Percentiles rank a stretch among this genome's conserved stretches.
Evolutionary conservation across 371 early-diverging fungal genomes (phyloP).

Genomic region (Lichtheimia ornata): DNA sequence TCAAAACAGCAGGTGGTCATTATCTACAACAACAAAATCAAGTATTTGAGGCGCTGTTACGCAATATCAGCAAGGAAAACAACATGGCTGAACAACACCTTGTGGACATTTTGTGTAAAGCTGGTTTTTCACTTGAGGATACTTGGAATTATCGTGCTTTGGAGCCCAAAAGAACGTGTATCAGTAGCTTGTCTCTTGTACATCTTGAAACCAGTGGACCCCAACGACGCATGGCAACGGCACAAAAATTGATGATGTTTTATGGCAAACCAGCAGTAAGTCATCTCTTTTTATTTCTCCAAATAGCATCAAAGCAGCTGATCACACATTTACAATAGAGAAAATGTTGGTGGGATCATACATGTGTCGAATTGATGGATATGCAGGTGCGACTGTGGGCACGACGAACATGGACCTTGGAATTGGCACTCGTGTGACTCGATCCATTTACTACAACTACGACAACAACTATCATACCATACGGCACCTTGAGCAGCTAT

Average conservation of each 20-base stretch:
- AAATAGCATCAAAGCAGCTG: background rate
- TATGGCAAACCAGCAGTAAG: constrained; percentile 85
- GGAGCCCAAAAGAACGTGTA: constrained; percentile 67
- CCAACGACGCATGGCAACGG: constrained; percentile 72
- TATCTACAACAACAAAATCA: constrained; percentile 65
- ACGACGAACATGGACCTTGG: constrained; percentile 83
- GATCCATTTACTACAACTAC: too few species aligned
- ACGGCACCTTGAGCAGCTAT: too few species aligned
- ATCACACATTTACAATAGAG: constrained; percentile 40
- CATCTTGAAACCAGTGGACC: constrained; percentile 73
- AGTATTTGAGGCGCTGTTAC: constrained; percentile 77
- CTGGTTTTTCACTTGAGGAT: constrained; percentile 76
- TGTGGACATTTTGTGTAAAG: constrained; percentile 85
- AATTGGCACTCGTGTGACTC: constrained; percentile 70
- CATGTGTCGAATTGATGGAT: constrained; percentile 61
- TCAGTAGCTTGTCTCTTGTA: constrained; percentile 73
- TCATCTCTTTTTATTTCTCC: background rate
- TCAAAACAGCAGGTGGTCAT: constrained; percentile 66
- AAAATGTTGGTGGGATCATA: constrained; percentile 89
- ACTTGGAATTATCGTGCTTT: constrained; percentile 78
- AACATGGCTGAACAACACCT: constrained; percentile 82
- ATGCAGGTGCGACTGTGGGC: constrained; percentile 78
- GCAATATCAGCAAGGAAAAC: constrained; percentile 70
- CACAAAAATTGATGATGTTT: constrained; percentile 79
- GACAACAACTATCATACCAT: too few species aligned